phyloP scores from a whole-genome alignment of 495 filamentous ascomycete species.

The Neurospora discreta region DNA sequence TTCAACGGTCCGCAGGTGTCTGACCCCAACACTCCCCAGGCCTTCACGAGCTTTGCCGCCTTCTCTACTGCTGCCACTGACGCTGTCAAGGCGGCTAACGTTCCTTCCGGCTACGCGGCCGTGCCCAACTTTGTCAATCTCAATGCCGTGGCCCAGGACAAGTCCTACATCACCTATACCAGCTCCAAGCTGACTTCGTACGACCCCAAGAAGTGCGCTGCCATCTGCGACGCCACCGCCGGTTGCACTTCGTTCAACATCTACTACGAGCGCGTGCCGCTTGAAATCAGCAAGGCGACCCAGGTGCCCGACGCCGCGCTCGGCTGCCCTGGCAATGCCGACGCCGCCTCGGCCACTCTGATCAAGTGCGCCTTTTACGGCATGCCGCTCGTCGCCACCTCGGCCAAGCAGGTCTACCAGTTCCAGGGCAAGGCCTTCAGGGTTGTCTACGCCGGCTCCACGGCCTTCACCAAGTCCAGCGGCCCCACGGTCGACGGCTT shows the following conservation, averaged over 20 bases:
- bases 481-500: conserved; percentile 20
- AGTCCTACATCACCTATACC: conserved; percentile 8
- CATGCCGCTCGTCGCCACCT: conserved; percentile 14
- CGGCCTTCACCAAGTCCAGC: conserved; percentile 25
- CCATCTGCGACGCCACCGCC: conserved; percentile 1
- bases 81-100: background rate
- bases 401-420: conserved; percentile 27
- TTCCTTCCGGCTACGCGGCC: conserved; percentile 4
- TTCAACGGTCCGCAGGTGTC: conserved; percentile 10
- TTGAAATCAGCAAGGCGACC: conserved; percentile 5
- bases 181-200: conserved; percentile 5
- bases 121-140: conserved; percentile 9
- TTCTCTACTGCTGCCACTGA: background rate
- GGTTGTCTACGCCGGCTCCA: conserved; percentile 34
- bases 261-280: conserved; percentile 13
- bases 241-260: conserved; percentile 11
- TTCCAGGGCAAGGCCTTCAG: conserved; percentile 26
- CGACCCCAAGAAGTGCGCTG: conserved; percentile 7
- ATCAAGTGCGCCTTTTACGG: conserved; percentile 46
- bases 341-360: conserved; percentile 37
- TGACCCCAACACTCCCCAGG: conserved; percentile 1
- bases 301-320: conserved; percentile 6
- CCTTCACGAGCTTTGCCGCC: background rate
- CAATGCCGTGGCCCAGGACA: conserved; percentile 2
- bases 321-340: conserved; percentile 24